Conservation (phyloP, 495 filamentous ascomycete genomes). For the Aspergillus diversus region DNA sequence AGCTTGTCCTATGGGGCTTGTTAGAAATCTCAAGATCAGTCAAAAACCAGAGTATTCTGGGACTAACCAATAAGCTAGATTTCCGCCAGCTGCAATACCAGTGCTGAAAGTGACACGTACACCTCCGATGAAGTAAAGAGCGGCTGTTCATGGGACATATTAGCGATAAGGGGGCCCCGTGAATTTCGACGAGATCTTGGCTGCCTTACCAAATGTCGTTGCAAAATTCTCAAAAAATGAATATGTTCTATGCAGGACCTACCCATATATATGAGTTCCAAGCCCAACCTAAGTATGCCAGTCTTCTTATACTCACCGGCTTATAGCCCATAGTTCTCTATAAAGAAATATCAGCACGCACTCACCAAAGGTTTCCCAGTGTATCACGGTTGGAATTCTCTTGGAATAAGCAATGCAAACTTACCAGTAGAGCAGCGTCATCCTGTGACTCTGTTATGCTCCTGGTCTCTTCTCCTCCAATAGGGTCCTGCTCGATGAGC, state of each 20-base stretch:
- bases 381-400: not conserved
- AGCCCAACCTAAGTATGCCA: not conserved
- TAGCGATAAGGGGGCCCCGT: not conserved
- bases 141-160: conserved; percentile 36
- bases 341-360: conserved; percentile 24
- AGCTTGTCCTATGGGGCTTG: conserved; percentile 49
- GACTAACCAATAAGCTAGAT: conserved; percentile 55
- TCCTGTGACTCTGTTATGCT: conserved; percentile 39
- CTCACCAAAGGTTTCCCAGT: conserved; percentile 1
- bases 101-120: conserved; percentile 60
- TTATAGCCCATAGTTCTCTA: conserved; percentile 54
- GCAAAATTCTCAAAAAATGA: conserved; percentile 58
- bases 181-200: not conserved
- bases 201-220: conserved; percentile 55
- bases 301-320: conserved; percentile 38
- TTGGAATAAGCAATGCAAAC: conserved; percentile 16
- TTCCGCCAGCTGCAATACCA: conserved; percentile 59
- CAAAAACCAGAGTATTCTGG: not conserved
- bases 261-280: conserved; percentile 17
- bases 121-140: conserved; percentile 59
- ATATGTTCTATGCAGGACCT: conserved; percentile 54
- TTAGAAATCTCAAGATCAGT: not conserved
- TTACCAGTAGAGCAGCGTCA: conserved; percentile 49
- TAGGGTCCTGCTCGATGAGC: conserved; percentile 32
- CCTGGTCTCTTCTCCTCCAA: conserved; percentile 35